Percentiles rank a stretch among this genome's conserved stretches.
Evolutionary conservation across 192 early-diverging fungal species (phyloP).

Genomic region (Funneliformis geosporum): DNA sequence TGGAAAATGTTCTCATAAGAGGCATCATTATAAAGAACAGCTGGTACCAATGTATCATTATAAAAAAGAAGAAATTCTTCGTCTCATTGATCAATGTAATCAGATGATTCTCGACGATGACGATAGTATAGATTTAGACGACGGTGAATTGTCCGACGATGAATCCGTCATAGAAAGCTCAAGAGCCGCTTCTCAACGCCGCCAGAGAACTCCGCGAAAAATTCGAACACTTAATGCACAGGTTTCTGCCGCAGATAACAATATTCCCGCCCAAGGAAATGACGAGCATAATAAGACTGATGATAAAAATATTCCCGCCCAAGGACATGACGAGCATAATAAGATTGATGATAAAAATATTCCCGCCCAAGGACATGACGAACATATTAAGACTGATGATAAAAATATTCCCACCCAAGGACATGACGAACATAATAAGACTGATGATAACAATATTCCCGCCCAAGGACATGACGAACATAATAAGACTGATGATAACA

Average conservation of each 20-base stretch:
- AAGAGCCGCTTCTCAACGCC: background rate
- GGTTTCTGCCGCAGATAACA: background rate
- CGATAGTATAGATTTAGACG: background rate
- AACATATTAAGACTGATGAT: background rate
- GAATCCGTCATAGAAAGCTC: background rate
- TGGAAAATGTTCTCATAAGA: background rate
- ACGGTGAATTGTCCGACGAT: background rate
- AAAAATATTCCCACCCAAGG: background rate
- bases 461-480: background rate
- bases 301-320: background rate
- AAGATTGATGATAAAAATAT: background rate
- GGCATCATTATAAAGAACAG: background rate
- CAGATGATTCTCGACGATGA: background rate
- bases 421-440: background rate
- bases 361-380: background rate
- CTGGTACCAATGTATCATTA: slow-evolving; percentile 17
- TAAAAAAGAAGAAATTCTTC: background rate
- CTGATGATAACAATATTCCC: background rate
- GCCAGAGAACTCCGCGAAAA: background rate
- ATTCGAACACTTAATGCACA: background rate
- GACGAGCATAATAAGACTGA: background rate
- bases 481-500: background rate
- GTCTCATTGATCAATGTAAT: background rate
- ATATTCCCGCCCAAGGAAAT: background rate
- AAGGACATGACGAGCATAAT: background rate